Percentiles rank a stretch among this genome's conserved stretches.
Conservation (phyloP, 345 rosid species). For the Kandelia obovata region DNA sequence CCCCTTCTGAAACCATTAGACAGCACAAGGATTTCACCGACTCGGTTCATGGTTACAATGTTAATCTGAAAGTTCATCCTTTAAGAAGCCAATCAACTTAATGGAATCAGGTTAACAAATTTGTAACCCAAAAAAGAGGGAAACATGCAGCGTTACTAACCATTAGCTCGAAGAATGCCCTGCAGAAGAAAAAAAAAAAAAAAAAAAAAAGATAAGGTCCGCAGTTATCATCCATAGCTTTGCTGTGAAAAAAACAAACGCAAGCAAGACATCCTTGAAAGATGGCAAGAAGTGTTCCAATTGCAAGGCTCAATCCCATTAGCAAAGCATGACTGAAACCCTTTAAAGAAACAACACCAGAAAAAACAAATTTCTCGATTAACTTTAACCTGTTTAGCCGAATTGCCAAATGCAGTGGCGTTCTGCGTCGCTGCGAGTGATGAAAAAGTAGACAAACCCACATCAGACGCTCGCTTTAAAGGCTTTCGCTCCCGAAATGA, state of each 20-base stretch:
- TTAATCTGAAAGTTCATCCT: background rate
- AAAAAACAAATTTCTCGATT: background rate
- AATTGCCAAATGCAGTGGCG: background rate
- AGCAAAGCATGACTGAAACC: background rate
- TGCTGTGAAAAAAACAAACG: background rate
- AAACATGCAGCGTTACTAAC: conserved; percentile 38
- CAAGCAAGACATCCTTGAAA: background rate
- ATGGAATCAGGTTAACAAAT: background rate
- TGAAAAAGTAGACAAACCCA: conserved; percentile 17
- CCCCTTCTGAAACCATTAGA: background rate
- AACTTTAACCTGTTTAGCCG: conserved; percentile 11
- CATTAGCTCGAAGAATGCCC: conserved; percentile 45
- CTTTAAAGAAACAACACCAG: background rate
- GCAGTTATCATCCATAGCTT: background rate
- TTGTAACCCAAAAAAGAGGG: background rate
- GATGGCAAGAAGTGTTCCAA: background rate
- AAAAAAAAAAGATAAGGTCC: conserved; percentile 3
- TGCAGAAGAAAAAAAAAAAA: conserved; percentile 37
- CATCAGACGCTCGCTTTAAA: conserved; percentile 12
- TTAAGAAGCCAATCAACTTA: background rate
- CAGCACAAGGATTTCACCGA: background rate
- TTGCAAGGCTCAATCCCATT: background rate
- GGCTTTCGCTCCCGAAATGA: background rate
- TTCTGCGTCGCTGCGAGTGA: background rate
- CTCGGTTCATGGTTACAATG: background rate